Evolutionary conservation across 2,329 filamentous ascomycete genomes (phyloP), one percentile per base, ranked within the genome.

Genomic region (Diaporthe destruens): DNA sequence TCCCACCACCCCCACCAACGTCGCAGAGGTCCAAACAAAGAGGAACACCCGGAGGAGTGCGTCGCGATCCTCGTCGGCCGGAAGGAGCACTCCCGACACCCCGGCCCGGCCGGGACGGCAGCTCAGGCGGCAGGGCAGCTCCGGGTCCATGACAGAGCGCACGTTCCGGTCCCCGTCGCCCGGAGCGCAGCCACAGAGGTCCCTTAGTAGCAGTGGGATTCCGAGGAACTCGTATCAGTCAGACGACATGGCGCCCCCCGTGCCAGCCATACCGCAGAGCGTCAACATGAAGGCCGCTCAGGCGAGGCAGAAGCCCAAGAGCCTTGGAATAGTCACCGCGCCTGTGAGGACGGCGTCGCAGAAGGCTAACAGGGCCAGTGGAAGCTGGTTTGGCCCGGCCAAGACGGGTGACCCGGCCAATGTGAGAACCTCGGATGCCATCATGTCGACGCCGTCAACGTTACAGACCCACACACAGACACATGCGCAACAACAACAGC

Each of bases 1-100:
- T 76, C 92, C 94, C 12, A 91, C 91, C 67, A 91, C 93, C 2
- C 95, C 94, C 29, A 96, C 92, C 67, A 91, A 91, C 77, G 92
- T 98, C 71, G 92, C 90, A 80, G 90, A 94, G 79, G 90, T 97
- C 56, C 93, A 97, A 82, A 97, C 96, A 7, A 98, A 96, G 85
- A 93, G 95, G 79, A 95, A 93, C 79, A 81, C 90, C 74, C 90
- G 94, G 77, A 90, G 95, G 74, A 91, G 88, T 81, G 87, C 87
- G 67, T 97, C 95, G 0, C 83, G 89, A 54, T 93, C 93, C 1
- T 96, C 94, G 6, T 85, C 89, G 61, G 87, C 77, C 80, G 80
- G 63, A 14, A 69, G 42, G 49, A 74, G 73, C 29, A 63, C 55
- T 44, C 75, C 49, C 53, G 57, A 53, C 53, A 29, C 29, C 53